A percentile compares a stretch with the other conserved stretches of the same genome.
These are phyloP conservation scores for Pythium plurisporium DNA, from an alignment of 352 stramenopile genomes.

Conservation along the genomic window DNA sequence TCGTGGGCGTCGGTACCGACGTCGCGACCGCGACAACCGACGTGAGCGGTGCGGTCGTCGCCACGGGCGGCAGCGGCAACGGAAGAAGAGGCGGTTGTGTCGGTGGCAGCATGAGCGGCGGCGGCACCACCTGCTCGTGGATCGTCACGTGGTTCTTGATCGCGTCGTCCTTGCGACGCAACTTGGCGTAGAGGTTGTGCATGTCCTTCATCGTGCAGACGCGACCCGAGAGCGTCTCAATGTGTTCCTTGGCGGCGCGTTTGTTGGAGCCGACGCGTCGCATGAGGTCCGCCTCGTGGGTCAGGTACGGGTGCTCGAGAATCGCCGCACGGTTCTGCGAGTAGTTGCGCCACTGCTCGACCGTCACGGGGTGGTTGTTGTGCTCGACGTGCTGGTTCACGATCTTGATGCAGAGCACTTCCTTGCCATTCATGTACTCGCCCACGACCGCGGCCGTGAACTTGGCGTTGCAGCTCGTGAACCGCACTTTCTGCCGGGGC, in stretches of 20 bases:
- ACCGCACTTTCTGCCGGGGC: slow-evolving; percentile 61
- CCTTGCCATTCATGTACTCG: slow-evolving; percentile 43
- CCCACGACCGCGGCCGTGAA: slow-evolving; percentile 63
- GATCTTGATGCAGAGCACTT: slow-evolving; percentile 65
- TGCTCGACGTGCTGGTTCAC: slow-evolving; percentile 50
- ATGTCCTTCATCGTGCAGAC: slow-evolving; percentile 81
- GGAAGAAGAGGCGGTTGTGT: neutral
- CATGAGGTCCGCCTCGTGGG: slow-evolving; percentile 70
- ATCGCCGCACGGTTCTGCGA: slow-evolving; percentile 73
- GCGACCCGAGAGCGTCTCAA: slow-evolving; percentile 59
- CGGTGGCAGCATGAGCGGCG: neutral
- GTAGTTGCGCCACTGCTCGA: slow-evolving; percentile 74
- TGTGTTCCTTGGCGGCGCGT: slow-evolving; percentile 48
- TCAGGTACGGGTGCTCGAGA: slow-evolving; percentile 63
- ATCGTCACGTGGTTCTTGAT: slow-evolving; percentile 41
- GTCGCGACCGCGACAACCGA: neutral
- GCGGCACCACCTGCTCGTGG: slow-evolving; percentile 1
- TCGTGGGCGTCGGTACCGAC: neutral
- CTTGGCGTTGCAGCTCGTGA: slow-evolving; percentile 58
- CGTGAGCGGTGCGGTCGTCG: neutral
- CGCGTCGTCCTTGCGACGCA: slow-evolving; percentile 54
- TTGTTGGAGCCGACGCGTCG: slow-evolving; percentile 69
- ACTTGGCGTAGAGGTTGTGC: slow-evolving; percentile 65
- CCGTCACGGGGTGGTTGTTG: slow-evolving; percentile 54
- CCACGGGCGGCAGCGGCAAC: neutral